These are phyloP conservation scores for Citrullus amarus DNA, from an alignment of 306 rosid genomes.

Conservation along the genomic window DNA sequence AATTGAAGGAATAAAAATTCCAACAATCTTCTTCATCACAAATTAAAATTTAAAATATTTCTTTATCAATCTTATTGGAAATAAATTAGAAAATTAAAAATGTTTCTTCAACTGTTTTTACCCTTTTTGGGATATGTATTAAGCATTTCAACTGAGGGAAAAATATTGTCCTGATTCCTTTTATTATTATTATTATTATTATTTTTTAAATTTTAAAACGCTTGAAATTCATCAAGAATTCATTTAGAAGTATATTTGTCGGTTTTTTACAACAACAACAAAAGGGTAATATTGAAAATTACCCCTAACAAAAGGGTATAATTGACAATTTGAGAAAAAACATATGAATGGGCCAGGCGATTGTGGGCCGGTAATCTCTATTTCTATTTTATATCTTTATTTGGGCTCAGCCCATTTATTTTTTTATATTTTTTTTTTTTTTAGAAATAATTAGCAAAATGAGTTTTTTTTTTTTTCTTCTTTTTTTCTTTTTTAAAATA, in stretches of 20 bases:
- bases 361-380: not conserved
- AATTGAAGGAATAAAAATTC: not conserved
- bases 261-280: too few relatives aligned
- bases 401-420: constrained; percentile 1
- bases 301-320: not conserved
- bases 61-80: not conserved
- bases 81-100: too few relatives aligned
- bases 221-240: too few relatives aligned
- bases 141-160: too few relatives aligned
- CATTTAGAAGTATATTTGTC: not conserved
- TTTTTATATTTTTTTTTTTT: not conserved
- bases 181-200: too few relatives aligned
- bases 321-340: not conserved
- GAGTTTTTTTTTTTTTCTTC: too few relatives aligned
- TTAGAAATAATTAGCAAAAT: too few relatives aligned
- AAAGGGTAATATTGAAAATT: not conserved
- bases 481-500: too few relatives aligned
- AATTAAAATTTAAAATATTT: not conserved
- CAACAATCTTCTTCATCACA: not conserved
- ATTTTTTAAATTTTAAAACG: too few relatives aligned
- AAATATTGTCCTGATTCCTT: too few relatives aligned
- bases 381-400: not conserved
- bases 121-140: too few relatives aligned
- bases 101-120: too few relatives aligned
- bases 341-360: not conserved